Percentiles rank a stretch among this genome's conserved stretches.
Evolutionary conservation across 2,329 filamentous ascomycete genomes (phyloP).

Genomic region (Cytospora chrysosperma): DNA sequence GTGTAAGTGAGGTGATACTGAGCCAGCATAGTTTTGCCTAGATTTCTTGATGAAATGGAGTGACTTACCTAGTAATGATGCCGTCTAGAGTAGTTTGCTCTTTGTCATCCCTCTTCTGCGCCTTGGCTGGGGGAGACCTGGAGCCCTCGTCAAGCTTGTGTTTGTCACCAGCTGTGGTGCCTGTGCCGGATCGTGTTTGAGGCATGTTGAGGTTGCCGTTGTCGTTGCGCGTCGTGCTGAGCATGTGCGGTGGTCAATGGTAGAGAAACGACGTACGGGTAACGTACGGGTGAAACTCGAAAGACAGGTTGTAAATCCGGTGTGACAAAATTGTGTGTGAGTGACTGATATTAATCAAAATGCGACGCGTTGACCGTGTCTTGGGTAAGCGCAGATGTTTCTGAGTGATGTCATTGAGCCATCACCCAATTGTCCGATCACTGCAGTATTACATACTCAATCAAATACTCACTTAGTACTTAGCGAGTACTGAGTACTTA

Average conservation of each 20-base stretch:
- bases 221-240: not conserved
- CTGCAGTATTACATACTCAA: not conserved
- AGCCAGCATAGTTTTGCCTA: too few species aligned
- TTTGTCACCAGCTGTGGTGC: conserved; percentile 16
- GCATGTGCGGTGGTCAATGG: not conserved
- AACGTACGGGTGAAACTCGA: not conserved
- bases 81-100: conserved; percentile 21
- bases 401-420: conserved; percentile 11
- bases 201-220: not conserved
- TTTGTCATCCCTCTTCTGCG: conserved; percentile 17
- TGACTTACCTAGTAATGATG: conserved; percentile 5
- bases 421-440: not conserved
- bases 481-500: too few species aligned
- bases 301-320: not conserved
- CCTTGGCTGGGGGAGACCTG: conserved; percentile 7
- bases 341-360: not conserved
- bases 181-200: conserved; percentile 3
- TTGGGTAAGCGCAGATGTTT: not conserved
- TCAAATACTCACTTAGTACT: too few species aligned
- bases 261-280: not conserved
- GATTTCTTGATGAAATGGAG: not conserved
- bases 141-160: conserved; percentile 9
- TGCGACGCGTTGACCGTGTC: conserved; percentile 2
- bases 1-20: not conserved
- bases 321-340: not conserved